Base-by-base conservation (phyloP, 352 stramenopile genomes). In the Phytophthora ramorum region DNA sequence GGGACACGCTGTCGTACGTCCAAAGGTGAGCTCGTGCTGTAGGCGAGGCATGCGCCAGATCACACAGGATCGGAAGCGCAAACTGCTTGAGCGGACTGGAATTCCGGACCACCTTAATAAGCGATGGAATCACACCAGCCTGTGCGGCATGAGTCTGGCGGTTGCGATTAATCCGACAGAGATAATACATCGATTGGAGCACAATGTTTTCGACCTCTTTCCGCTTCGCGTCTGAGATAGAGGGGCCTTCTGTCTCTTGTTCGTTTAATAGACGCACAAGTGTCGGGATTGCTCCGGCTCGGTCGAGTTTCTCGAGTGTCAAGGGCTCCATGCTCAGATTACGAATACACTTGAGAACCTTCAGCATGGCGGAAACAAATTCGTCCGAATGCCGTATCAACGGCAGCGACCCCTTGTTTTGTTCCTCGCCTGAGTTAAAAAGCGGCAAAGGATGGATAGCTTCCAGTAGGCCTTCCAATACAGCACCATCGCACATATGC, bases 271-370 rank as follows among this genome's bases (percentile, higher is more conserved):
- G 62, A 34, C 76, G 75, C 9, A 97, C 88, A 9, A 98, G 82
- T 10, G 83, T 93, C 17, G 85, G 69, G 43, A 98, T 97, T 13
- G 87, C 85, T n/a, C 89, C 91, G 13, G 91, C 89, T 37, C 83
- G 83, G 63, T 97, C 90, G 5, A 98, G 63, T 58, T 92, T 93
- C 32, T 97, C 91, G 10, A 98, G 74, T 13, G 90, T 97, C 16
- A 85, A 78, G 1, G 92, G 92, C 35, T 98, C 92, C 92, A 97
- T 97, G 56, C 87, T 97, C 28, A 98, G 54, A 54, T 97, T 97
- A 9, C 84, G 79, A 49, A 95, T 79, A 50, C 87, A 95, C 56
- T 95, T 95, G 8, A 96, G 78, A 10, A 96, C 57, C 47, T 92
- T 95, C 19, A 96, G 48, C 64, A 91, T 89, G 2, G 87, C 81